Percentiles rank a stretch among this genome's conserved stretches.
Conservation (phyloP, 2,329 filamentous ascomycete species). For the Neurospora crassa region DNA sequence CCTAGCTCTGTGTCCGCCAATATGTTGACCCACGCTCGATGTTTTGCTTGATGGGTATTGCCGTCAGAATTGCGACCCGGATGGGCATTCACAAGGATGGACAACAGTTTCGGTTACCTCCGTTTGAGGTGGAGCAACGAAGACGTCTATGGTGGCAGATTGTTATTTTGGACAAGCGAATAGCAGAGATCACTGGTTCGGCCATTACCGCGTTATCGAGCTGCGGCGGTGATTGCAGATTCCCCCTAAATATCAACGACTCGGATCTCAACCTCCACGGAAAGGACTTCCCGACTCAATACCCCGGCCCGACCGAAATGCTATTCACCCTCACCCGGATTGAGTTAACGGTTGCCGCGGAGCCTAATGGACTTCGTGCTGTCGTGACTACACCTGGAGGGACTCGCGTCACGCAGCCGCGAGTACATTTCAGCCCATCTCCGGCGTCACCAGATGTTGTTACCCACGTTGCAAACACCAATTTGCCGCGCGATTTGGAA, state of each 20-base stretch:
- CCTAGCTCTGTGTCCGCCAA: constrained; percentile 45
- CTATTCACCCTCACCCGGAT: constrained; percentile 47
- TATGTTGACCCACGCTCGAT: constrained; percentile 51
- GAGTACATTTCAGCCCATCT: constrained; percentile 23
- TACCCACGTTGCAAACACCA: constrained; percentile 40
- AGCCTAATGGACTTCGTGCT: constrained; percentile 30
- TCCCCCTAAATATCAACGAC: constrained; percentile 54
- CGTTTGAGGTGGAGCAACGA: constrained; percentile 60
- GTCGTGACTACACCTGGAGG: constrained; percentile 12
- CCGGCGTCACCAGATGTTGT: constrained; percentile 33
- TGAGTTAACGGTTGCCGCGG: constrained; percentile 46
- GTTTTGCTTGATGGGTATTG: constrained; percentile 54
- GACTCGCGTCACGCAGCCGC: constrained; percentile 13
- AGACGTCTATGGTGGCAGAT: constrained; percentile 67
- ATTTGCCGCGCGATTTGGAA: constrained; percentile 41
- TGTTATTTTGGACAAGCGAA: constrained; percentile 56
- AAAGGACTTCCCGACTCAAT: constrained; percentile 41
- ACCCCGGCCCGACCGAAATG: constrained; percentile 48
- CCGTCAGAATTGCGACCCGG: constrained; percentile 56
- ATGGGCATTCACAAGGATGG: constrained; percentile 61
- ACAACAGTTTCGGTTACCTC: constrained; percentile 36
- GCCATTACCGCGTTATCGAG: constrained; percentile 45
- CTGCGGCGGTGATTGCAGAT: constrained; percentile 41
- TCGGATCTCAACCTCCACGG: constrained; percentile 48
- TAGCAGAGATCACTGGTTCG: constrained; percentile 56